Evolutionary conservation across 768 basidiomycete species (phyloP), one percentile per base, ranked within the genome.

Genomic region (Lenzites betulinus): DNA sequence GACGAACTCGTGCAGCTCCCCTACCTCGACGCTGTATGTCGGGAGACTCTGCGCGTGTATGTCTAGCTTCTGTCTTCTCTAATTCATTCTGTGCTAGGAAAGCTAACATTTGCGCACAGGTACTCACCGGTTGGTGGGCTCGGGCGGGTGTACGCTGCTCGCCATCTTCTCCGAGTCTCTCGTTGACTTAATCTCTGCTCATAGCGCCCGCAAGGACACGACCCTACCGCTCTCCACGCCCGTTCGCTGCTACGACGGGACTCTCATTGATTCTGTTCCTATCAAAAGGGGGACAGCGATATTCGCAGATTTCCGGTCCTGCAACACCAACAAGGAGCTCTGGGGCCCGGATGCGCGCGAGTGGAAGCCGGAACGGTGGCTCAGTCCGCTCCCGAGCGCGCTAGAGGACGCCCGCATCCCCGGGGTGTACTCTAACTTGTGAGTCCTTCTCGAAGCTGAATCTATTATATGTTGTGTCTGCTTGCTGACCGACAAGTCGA

Each of bases 21-120:
- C 0, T 89, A 87, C 65, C 81, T 92, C n/a, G 90, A 90, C 61
- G 79, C 77, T 11, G 44, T 25, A 6, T 46, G 44, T 20, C 42
- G 42, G 9, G 88, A 89, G 70, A 82, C 79, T 0, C 68, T 88
- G 0, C 25, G n/a, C n/a, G n/a, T 6, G 22, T 1, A 23, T 25
- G 20, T 13, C 22, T 7, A 46, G 11, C 7, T 23, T 25, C 30
- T 25, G 43, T 46, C 22, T 20, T 4, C 4, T 33, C 30, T 33
- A 33, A 33, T 33, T 5, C 30, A n/a, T n/a, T n/a, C n/a, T n/a
- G n/a, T n/a, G n/a, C n/a, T n/a, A n/a, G n/a, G n/a, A n/a, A n/a
- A n/a, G n/a, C n/a, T n/a, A n/a, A n/a, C n/a, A n/a, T n/a, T n/a
- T 9, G 18, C 15, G 4, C 42, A 20, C 6, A 57, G 55, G 4